A percentile compares a stretch with the other conserved stretches of the same genome.
phyloP scores from a whole-genome alignment of 2,329 filamentous ascomycete species.

The Talaromyces sp. region DNA sequence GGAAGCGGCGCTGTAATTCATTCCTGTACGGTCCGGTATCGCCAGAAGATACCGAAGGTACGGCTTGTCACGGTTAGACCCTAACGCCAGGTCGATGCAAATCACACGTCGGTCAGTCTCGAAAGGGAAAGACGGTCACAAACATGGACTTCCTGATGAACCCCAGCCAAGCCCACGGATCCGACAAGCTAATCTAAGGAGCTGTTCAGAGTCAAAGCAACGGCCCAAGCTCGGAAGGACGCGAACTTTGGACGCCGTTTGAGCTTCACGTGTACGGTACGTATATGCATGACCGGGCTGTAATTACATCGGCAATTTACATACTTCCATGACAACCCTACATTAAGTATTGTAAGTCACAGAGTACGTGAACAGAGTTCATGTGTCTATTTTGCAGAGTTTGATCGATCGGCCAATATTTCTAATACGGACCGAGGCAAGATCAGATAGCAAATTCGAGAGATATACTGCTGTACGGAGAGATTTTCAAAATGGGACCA shows the following conservation, averaged over 20 bases:
- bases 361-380: neutral
- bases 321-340: neutral
- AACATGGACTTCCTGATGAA: neutral
- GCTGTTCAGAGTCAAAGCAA: neutral
- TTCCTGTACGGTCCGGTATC: slow-evolving; percentile 1
- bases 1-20: slow-evolving; percentile 1
- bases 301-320: neutral
- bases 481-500: neutral
- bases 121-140: slow-evolving; percentile 5
- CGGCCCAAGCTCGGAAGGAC: neutral
- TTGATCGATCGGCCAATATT: neutral
- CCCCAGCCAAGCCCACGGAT: neutral
- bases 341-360: too few species aligned
- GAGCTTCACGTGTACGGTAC: neutral
- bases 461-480: neutral
- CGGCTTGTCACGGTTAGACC: slow-evolving; percentile 4
- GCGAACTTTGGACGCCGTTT: neutral
- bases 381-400: too few species aligned
- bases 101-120: slow-evolving; percentile 5
- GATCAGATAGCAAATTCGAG: neutral
- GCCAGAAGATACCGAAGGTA: neutral
- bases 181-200: neutral
- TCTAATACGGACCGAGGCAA: neutral
- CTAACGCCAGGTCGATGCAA: neutral
- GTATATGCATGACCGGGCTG: slow-evolving; percentile 1